Evolutionary conservation across 2,329 filamentous ascomycete genomes (phyloP).

Genomic region (Epichloe bromicola): DNA sequence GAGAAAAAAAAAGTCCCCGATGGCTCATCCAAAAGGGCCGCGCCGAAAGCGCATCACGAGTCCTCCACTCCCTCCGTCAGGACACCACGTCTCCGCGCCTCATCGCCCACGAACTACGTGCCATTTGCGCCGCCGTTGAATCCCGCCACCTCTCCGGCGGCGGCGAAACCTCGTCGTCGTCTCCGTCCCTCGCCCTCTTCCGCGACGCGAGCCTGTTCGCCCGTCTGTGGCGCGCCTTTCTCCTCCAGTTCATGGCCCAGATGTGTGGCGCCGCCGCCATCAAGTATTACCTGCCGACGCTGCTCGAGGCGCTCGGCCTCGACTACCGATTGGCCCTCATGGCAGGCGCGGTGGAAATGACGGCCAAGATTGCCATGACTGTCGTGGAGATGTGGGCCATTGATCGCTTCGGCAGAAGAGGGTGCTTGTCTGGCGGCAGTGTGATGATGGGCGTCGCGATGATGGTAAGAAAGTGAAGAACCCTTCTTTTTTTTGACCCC

Average conservation of each 20-base stretch:
- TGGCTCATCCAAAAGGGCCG: slow-evolving; percentile 43
- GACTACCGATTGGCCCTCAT: slow-evolving; percentile 34
- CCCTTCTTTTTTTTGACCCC: not conserved
- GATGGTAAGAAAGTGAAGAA: slow-evolving; percentile 29
- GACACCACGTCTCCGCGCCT: slow-evolving; percentile 23
- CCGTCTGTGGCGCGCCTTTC: slow-evolving; percentile 41
- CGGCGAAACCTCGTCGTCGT: slow-evolving; percentile 7
- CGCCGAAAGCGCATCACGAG: slow-evolving; percentile 27
- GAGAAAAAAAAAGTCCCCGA: slow-evolving; percentile 26
- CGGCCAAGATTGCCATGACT: slow-evolving; percentile 42
- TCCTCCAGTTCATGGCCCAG: slow-evolving; percentile 47
- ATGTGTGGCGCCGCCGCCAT: slow-evolving; percentile 47
- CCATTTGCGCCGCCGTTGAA: slow-evolving; percentile 32
- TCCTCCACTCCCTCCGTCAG: slow-evolving; percentile 36
- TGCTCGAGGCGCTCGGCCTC: slow-evolving; percentile 38
- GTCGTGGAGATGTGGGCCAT: slow-evolving; percentile 44
- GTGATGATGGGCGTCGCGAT: slow-evolving; percentile 39
- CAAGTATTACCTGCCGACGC: slow-evolving; percentile 45
- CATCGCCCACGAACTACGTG: slow-evolving; percentile 29
- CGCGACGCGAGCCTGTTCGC: slow-evolving; percentile 32
- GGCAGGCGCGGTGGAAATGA: slow-evolving; percentile 43
- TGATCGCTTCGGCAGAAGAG: slow-evolving; percentile 35
- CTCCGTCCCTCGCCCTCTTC: slow-evolving; percentile 29
- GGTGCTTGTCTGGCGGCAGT: slow-evolving; percentile 35
- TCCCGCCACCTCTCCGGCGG: slow-evolving; percentile 15